Evolutionary conservation across 148 eudicot species (phyloP).

Genomic region (Vaccinium myrtillus): DNA sequence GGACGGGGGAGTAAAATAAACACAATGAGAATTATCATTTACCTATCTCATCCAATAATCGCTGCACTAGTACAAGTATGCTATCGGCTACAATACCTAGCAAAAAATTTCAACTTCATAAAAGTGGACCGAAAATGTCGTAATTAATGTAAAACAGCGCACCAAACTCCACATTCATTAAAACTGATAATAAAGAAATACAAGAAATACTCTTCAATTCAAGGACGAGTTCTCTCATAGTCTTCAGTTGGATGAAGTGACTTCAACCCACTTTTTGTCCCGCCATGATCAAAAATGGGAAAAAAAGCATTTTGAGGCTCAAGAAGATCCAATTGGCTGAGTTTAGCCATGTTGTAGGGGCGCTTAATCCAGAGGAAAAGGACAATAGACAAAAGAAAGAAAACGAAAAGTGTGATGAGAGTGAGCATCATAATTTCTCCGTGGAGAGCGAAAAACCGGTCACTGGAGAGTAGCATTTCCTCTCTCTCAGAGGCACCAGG

Average conservation of each 20-base stretch:
- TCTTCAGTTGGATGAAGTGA: not conserved
- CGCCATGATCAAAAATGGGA: not conserved
- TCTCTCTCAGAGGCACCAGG: not conserved
- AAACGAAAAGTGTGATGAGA: not conserved
- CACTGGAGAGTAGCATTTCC: not conserved
- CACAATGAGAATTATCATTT: too few species aligned
- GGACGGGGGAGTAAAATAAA: too few species aligned
- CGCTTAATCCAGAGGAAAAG: constrained; percentile 3
- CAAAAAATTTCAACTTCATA: too few species aligned
- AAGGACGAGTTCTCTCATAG: not conserved
- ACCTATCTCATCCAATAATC: too few species aligned
- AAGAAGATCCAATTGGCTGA: not conserved
- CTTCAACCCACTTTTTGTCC: not conserved
- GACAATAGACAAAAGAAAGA: not conserved
- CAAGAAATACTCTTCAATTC: too few species aligned
- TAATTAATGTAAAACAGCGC: too few species aligned
- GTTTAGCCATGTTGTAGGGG: not conserved
- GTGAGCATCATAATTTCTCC: constrained; percentile 14
- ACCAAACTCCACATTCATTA: too few species aligned
- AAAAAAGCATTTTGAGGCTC: not conserved
- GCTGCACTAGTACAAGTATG: too few species aligned
- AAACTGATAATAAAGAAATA: too few species aligned
- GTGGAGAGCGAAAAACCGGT: not conserved
- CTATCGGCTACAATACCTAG: too few species aligned
- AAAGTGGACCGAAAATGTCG: too few species aligned